A percentile compares a stretch with the other conserved stretches of the same genome.
phyloP scores from a whole-genome alignment of 75 land plant species.

The Picea sitchensis region DNA sequence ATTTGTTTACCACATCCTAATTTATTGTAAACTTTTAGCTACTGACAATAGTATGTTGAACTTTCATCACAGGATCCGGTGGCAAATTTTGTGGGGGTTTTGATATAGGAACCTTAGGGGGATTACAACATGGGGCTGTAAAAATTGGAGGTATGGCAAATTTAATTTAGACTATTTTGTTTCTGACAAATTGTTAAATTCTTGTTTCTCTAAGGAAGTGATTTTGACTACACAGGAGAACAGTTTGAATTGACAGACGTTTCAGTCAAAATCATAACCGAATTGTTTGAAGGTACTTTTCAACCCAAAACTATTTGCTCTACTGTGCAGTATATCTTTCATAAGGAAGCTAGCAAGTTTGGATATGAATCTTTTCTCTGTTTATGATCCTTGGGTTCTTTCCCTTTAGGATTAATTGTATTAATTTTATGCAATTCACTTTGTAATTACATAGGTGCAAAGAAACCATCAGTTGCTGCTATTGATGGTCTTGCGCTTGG shows the following conservation, averaged over 20 bases:
- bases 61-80: conserved; percentile 52
- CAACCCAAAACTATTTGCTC: not conserved
- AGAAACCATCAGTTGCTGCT: conserved; percentile 95
- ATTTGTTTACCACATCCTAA: not conserved
- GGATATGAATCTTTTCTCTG: not conserved
- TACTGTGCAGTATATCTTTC: not conserved
- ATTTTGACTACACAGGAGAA: conserved; percentile 33
- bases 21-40: conserved; percentile 1
- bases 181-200: not conserved
- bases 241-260: conserved; percentile 47
- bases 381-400: not conserved
- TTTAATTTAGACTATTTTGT: not conserved
- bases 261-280: conserved; percentile 69
- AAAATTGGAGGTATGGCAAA: conserved; percentile 25
- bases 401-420: not conserved
- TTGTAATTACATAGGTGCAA: conserved; percentile 49
- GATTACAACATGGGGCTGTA: conserved; percentile 38
- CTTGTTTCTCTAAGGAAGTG: not conserved
- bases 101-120: conserved; percentile 73
- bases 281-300: conserved; percentile 69
- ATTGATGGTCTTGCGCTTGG: conserved; percentile 97
- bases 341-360: not conserved
- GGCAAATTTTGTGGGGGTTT: conserved; percentile 97
- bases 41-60: not conserved
- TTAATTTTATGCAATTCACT: not conserved